Conservation (phyloP, 768 basidiomycete genomes). For the Macrocybe gigantea region DNA sequence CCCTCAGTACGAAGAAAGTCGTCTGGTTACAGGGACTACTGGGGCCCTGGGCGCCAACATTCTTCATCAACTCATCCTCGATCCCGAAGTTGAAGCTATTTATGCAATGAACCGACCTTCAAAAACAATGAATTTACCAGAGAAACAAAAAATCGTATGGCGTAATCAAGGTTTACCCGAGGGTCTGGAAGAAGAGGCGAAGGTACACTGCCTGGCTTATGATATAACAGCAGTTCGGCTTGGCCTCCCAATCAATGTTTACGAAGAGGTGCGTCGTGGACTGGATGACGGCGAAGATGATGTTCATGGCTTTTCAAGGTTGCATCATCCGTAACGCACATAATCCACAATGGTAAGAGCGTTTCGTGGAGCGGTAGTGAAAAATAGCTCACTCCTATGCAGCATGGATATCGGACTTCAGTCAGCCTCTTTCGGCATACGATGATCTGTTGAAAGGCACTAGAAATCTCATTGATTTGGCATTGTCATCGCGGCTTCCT, state of each 20-base stretch:
- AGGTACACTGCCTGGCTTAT: slow-evolving; percentile 1
- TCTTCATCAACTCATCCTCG: slow-evolving; percentile 17
- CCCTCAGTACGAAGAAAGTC: slow-evolving; percentile 4
- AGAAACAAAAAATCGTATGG: not conserved
- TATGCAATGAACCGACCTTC: slow-evolving; percentile 22
- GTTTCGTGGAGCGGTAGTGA: not conserved
- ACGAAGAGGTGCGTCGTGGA: slow-evolving; percentile 2
- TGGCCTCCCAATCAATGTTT: not conserved
- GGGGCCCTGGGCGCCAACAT: slow-evolving; percentile 25
- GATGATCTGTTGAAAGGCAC: slow-evolving; percentile 34
- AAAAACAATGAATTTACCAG: not conserved
- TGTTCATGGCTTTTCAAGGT: too few species aligned
- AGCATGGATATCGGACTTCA: slow-evolving; percentile 47
- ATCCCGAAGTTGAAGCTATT: slow-evolving; percentile 12
- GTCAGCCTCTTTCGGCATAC: slow-evolving; percentile 35
- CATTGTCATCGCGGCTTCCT: slow-evolving; percentile 19
- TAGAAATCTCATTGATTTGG: slow-evolving; percentile 35
- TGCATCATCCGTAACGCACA: slow-evolving; percentile 5
- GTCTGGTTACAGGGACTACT: slow-evolving; percentile 31
- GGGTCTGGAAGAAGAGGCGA: not conserved
- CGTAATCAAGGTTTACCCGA: not conserved
- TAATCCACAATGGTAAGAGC: slow-evolving; percentile 5
- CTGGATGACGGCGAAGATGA: not conserved
- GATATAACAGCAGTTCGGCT: not conserved
- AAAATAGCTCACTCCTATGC: too few species aligned